These are phyloP conservation scores for Polychaeton citri DNA, from an alignment of 2,329 filamentous ascomycete species.

Conservation along the genomic window DNA sequence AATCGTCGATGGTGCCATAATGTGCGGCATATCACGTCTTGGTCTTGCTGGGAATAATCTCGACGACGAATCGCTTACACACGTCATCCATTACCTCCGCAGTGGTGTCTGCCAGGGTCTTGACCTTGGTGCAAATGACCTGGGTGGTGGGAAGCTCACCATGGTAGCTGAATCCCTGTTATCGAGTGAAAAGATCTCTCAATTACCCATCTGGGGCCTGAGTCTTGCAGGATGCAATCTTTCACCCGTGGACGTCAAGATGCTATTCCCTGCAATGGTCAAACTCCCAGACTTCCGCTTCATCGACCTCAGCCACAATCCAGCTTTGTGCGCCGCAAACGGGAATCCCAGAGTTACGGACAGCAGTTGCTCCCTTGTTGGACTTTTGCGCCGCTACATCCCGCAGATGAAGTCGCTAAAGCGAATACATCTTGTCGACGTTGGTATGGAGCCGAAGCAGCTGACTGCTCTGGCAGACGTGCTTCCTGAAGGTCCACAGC, in stretches of 20 bases:
- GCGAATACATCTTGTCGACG: slow-evolving; percentile 74
- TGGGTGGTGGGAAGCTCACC: slow-evolving; percentile 31
- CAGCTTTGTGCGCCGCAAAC: slow-evolving; percentile 48
- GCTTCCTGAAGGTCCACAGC: slow-evolving; percentile 63
- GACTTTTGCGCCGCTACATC: slow-evolving; percentile 65
- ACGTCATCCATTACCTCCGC: slow-evolving; percentile 64
- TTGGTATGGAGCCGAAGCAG: slow-evolving; percentile 72
- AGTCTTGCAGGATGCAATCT: slow-evolving; percentile 80
- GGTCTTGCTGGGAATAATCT: slow-evolving; percentile 75
- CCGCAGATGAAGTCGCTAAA: slow-evolving; percentile 67
- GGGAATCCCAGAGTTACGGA: slow-evolving; percentile 24
- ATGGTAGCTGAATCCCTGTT: slow-evolving; percentile 38
- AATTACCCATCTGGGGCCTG: slow-evolving; percentile 56
- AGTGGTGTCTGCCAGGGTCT: slow-evolving; percentile 72
- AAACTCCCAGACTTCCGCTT: slow-evolving; percentile 66
- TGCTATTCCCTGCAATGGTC: slow-evolving; percentile 60
- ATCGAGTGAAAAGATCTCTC: slow-evolving; percentile 23
- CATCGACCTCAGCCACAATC: slow-evolving; percentile 85
- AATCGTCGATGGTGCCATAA: slow-evolving; percentile 70
- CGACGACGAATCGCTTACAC: slow-evolving; percentile 56
- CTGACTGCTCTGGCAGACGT: slow-evolving; percentile 85
- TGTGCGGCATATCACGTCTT: slow-evolving; percentile 63
- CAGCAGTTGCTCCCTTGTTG: slow-evolving; percentile 14
- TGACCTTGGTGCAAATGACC: slow-evolving; percentile 76
- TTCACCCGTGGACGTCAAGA: slow-evolving; percentile 55